Conservation (phyloP, 176 grass and related monocot species). For the Triticum timopheevii region DNA sequence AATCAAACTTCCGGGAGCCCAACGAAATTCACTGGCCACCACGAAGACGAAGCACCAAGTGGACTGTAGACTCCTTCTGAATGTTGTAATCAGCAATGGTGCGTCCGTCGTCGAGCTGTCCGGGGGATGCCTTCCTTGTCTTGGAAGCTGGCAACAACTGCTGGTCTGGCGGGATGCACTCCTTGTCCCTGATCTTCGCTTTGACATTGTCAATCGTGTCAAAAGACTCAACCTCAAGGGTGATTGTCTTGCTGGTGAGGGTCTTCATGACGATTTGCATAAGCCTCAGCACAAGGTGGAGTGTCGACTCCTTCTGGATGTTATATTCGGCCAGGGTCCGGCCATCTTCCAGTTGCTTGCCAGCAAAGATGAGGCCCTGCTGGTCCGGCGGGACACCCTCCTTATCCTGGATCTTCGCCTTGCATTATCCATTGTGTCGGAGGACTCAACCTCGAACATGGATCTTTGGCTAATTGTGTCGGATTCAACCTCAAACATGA, state of each 20-base stretch:
- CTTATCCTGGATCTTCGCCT: constrained; percentile 76
- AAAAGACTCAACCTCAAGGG: no score
- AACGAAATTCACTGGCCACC: not conserved
- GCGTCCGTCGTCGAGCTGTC: constrained; percentile 45
- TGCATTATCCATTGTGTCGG: constrained; percentile 69
- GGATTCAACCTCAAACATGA: no score
- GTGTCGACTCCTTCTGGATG: constrained; percentile 68
- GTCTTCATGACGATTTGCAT: no score
- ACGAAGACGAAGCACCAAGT: constrained; percentile 39
- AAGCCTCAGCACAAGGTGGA: constrained; percentile 31
- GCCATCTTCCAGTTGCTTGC: constrained; percentile 66
- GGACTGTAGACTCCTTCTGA: constrained; percentile 66
- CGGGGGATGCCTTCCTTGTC: no score
- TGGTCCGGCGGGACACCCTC: constrained; percentile 74
- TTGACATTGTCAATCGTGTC: no score
- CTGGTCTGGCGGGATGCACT: no score
- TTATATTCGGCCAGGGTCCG: constrained; percentile 51
- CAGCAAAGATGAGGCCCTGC: constrained; percentile 65
- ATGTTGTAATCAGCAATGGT: constrained; percentile 74
- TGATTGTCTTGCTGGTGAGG: no score
- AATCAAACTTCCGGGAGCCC: no score
- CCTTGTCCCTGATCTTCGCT: no score
- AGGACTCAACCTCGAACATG: constrained; percentile 68
- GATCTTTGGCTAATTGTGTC: not conserved
- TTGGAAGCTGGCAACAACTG: no score